Evolutionary conservation across 352 stramenopile species (phyloP).

Genomic region (Globisporangium sylvaticum): DNA sequence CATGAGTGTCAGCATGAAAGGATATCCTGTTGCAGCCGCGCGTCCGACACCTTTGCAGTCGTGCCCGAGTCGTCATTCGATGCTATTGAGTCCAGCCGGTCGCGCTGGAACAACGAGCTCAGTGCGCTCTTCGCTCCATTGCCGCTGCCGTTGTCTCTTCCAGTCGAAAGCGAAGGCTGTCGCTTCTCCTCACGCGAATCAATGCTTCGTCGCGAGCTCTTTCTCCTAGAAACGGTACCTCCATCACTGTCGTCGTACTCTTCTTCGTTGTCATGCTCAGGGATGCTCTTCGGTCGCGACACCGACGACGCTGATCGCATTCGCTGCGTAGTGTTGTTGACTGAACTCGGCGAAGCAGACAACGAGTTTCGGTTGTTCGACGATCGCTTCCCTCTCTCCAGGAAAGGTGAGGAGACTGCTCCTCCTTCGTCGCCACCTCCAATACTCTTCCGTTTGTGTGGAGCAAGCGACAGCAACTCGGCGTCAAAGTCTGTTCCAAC

Average conservation of each 20-base stretch:
- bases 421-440: not conserved
- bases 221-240: not conserved
- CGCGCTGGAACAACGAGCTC: conserved; percentile 30
- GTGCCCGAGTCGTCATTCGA: conserved; percentile 13
- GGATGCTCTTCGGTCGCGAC: conserved; percentile 29
- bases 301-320: conserved; percentile 4
- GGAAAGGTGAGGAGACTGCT: not conserved
- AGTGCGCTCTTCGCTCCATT: conserved; percentile 17
- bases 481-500: conserved; percentile 35
- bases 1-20: conserved; percentile 4
- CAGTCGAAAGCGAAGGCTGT: not conserved
- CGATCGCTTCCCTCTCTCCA: not conserved
- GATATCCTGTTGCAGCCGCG: conserved; percentile 58
- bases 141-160: not conserved
- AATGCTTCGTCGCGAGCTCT: not conserved
- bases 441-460: conserved; percentile 30
- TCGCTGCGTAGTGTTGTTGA: not conserved
- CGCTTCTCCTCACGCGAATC: not conserved
- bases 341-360: not conserved
- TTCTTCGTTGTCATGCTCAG: conserved; percentile 24
- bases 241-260: not conserved
- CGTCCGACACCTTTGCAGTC: conserved; percentile 48
- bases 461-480: conserved; percentile 43
- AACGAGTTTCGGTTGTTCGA: conserved; percentile 5
- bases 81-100: conserved; percentile 22